Evolutionary conservation across 768 basidiomycete genomes (phyloP), one percentile per base, ranked within the genome.

Genomic region (Thelephora aurantiotincta): DNA sequence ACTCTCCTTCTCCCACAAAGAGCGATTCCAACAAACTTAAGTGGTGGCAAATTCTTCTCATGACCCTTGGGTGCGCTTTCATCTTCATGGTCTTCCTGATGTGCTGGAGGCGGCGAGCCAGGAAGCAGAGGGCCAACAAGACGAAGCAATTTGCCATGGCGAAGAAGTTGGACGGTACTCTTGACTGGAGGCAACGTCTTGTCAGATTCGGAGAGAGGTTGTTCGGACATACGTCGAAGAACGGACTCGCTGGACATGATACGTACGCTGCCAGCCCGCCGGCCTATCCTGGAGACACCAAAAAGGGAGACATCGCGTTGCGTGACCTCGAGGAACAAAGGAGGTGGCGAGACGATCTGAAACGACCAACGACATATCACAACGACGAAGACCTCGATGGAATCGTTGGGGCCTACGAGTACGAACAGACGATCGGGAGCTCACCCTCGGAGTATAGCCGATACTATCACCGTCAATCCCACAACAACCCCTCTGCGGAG

Each of bases 31-130:
- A 65, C 22, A 54, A 68, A 19, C 65, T 88, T 7, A 65, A 67
- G 50, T 89, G 87, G 86, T 89, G 86, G 85, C 71, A 90, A 65
- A 87, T 89, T 54, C 66, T 89, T 48, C 73, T 89, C 48, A 89
- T 89, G 82, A 68, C 79, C 0, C 73, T 88, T 34, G 84, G 87
- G 9, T 82, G 81, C 57, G 79, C 80, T 13, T 83, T 89, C 63
- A 79, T 89, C 62, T 78, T 86, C 58, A 48, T 87, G 36, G 60
- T 74, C 42, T 60, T 86, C 51, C 57, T 89, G 50, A 71, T 76
- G 67, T 72, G 70, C 53, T 88, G 80, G 76, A 76, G 87, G 19
- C 71, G 82, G 14, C 77, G 73, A 44, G 78, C 77, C 35, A 76
- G 77, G 59, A 80, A 79, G 58, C 71, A 74, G 56, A 77, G 85